A percentile compares a stretch with the other conserved stretches of the same genome.
These are phyloP conservation scores for Prosopis cineraria DNA, from an alignment of 306 rosid genomes.

Conservation along the genomic window DNA sequence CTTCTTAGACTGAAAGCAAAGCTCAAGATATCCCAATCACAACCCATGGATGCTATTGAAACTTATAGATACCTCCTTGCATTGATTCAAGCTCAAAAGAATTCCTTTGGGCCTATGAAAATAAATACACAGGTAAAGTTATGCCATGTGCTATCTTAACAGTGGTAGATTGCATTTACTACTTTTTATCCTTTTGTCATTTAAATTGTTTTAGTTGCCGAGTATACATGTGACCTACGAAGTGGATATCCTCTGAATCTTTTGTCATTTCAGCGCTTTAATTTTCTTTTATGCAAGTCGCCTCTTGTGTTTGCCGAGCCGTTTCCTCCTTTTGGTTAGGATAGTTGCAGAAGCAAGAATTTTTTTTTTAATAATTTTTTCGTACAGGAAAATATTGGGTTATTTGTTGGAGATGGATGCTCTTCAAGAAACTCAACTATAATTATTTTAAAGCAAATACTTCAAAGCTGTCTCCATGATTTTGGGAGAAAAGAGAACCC, in stretches of 20 bases:
- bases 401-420: not conserved
- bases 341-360: not conserved
- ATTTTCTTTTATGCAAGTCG: not conserved
- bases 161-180: not conserved
- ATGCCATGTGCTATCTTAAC: not conserved
- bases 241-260: conserved; percentile 3
- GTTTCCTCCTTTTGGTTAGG: not conserved
- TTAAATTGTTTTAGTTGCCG: conserved; percentile 2
- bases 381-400: not conserved
- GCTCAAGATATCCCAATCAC: conserved; percentile 73
- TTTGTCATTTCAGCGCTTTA: not conserved
- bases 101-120: conserved; percentile 75
- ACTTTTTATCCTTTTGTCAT: not conserved
- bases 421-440: not conserved
- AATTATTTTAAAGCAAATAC: not conserved
- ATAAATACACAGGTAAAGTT: conserved; percentile 56
- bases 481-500: not conserved
- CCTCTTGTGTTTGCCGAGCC: not conserved
- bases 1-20: conserved; percentile 89
- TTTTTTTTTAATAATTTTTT: not conserved
- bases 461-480: not conserved
- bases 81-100: conserved; percentile 90
- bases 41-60: conserved; percentile 87
- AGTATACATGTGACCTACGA: not conserved
- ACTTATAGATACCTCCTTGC: conserved; percentile 90